Base-by-base conservation (phyloP, 495 filamentous ascomycete genomes). In the Coniosporium apollinis region DNA sequence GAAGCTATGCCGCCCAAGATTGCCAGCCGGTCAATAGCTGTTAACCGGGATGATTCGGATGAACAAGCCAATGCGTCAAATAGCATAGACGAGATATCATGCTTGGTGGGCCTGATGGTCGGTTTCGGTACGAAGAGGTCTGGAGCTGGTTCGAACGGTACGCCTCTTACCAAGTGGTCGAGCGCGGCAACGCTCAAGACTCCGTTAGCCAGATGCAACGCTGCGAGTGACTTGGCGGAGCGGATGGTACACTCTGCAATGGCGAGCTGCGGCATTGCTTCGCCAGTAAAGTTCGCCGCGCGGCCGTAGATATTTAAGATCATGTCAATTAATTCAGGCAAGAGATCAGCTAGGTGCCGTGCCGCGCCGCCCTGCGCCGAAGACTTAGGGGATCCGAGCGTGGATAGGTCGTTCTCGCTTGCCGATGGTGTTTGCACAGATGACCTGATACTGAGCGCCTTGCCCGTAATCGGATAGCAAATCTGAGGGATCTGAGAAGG, bases 1-100 rank as follows among this genome's bases (percentile, higher is more conserved):
- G 79, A 77, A n/a, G 83, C 71, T 37, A 94, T 82, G 13, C 84
- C 91, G 33, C 82, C 76, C 7, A 94, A 68, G 14, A 93, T 78
- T 5, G 71, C 69, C 19, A 75, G 69, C 10, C 74, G 65, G 56
- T 94, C 86, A 16, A 68, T 72, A 6, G 72, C 69, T 15, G 74
- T 63, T 13, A 76, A 63, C 21, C 76, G 47, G 7, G 42, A 41
- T 4, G 34, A 24, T 34, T 84, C 79, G 10, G 67, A 55, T 18
- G 65, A 65, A 1, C 68, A 55, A 11, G 83, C 84, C 28, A 83
- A 70, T 9, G 80, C 83, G 35, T 72, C 68, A 45, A 84, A 79
- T 3, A 89, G 50, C 14, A 79, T 66, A 13, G 62, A 61, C 6
- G 71, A 65, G 39, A 93, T 81, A 30, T 84, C 76, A 18, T 69